Conservation (phyloP, 306 rosid species). For the Luffa acutangula region DNA sequence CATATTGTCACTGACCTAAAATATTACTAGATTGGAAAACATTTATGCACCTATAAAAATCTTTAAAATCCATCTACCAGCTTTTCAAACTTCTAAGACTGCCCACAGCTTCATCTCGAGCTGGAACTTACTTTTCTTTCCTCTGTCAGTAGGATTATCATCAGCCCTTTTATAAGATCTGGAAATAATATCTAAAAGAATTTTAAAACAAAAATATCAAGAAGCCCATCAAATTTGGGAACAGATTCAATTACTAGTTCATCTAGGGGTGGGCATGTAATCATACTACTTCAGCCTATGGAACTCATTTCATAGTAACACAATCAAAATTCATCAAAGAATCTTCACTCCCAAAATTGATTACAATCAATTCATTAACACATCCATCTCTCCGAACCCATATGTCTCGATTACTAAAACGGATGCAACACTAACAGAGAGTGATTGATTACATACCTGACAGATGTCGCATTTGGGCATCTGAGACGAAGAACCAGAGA, state of each 20-base stretch:
- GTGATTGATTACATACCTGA: constrained; percentile 35
- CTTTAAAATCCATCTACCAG: neutral
- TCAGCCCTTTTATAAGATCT: neutral
- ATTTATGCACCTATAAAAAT: neutral
- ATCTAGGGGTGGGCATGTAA: neutral
- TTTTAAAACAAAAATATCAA: neutral
- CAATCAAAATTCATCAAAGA: neutral
- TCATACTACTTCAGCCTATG: neutral
- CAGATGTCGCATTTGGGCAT: constrained; percentile 95
- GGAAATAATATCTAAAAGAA: neutral
- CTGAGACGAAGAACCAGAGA: constrained; percentile 49
- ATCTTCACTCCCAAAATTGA: neutral
- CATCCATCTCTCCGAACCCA: neutral
- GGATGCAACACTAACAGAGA: neutral
- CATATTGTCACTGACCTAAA: neutral
- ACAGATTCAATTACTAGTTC: neutral
- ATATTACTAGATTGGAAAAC: neutral
- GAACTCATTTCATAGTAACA: neutral
- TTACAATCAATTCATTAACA: neutral
- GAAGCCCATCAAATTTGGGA: neutral
- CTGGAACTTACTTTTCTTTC: neutral
- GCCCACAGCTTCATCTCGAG: neutral
- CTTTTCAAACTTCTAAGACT: neutral
- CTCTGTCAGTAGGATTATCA: neutral
- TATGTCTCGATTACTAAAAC: neutral